Base-by-base conservation (phyloP, 2,329 filamentous ascomycete genomes). In the Aspergillus uvarum region DNA sequence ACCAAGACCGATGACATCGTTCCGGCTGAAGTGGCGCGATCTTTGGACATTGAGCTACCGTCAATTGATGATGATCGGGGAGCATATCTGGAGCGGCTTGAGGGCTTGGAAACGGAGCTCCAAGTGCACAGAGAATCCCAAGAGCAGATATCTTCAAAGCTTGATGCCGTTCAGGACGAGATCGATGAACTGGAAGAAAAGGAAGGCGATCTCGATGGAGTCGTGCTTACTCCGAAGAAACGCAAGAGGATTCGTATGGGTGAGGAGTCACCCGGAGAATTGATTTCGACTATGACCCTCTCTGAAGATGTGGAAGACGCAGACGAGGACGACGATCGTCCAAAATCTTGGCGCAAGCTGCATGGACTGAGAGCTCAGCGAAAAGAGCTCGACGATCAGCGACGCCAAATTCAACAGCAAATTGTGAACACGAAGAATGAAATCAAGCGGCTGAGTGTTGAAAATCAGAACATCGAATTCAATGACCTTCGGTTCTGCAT, bases 1-100 rank as follows among this genome's bases (percentile, higher is more conserved):
- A 82, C 80, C 16, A 88, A 88, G 67, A 86, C 84, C 0, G 87
- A 89, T 67, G 84, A 88, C 48, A 85, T 88, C 8, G 81, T 76
- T 7, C 71, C 81, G 4, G 77, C 71, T 0, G 80, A 84, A 58
- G 79, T 79, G 73, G 48, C 75, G 65, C 72, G 76, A 12, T 75
- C 68, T 19, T 70, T 83, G 5, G 69, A 66, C 1, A 67, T 81
- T 2, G 70, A 75, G 1, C 12, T 59, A n/a, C 54, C 61, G 5
- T 5, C 24, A 4, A 16, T 54, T 2, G 16, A 35, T 0, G 10
- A 47, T 7, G 2, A 32, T n/a, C n/a, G n/a, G 2, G 14, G 8
- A 31, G 16, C 42, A 12, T 22, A n/a, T n/a, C n/a, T 16, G 7
- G 38, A 16, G 1, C 19, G 5, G 22, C 0, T 26, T 19, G 12